phyloP scores from a whole-genome alignment of 371 early-diverging fungal genomes.

The Mortierella sp. region DNA sequence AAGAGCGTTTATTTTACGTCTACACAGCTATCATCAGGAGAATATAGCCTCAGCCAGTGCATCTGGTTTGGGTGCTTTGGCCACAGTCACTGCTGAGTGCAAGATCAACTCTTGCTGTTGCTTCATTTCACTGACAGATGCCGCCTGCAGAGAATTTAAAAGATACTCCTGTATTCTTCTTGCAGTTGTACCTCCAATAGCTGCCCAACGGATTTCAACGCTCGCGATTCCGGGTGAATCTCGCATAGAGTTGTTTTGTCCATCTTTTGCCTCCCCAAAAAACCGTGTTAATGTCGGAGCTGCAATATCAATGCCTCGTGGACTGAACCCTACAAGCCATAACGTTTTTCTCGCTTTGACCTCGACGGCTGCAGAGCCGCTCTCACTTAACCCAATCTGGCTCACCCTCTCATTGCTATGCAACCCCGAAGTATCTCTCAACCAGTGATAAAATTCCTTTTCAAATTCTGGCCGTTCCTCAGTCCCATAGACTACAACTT shows the following conservation, averaged over 20 bases:
- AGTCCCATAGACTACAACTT: constrained; percentile 36
- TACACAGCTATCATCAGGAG: background rate
- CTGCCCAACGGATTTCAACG: constrained; percentile 24
- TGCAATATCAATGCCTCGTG: constrained; percentile 37
- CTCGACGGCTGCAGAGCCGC: background rate
- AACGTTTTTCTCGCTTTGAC: background rate
- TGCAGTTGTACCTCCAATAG: constrained; percentile 41
- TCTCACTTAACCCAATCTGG: background rate
- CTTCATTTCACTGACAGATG: no score
- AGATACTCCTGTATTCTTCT: constrained; percentile 32
- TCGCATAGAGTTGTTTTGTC: background rate
- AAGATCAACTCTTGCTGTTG: background rate
- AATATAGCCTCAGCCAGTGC: constrained; percentile 27
- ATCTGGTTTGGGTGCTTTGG: constrained; percentile 18
- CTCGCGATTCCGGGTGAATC: background rate
- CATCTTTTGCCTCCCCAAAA: background rate
- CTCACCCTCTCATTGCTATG: background rate
- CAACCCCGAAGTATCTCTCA: background rate
- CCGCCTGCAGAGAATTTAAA: no score
- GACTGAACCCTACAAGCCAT: constrained; percentile 47
- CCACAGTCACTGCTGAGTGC: background rate
- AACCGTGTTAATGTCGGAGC: background rate
- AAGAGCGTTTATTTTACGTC: background rate
- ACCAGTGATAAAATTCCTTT: constrained; percentile 12
- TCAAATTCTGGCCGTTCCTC: constrained; percentile 24